These are phyloP conservation scores for Daldinia loculata DNA, from an alignment of 495 filamentous ascomycete genomes.

Conservation along the genomic window DNA sequence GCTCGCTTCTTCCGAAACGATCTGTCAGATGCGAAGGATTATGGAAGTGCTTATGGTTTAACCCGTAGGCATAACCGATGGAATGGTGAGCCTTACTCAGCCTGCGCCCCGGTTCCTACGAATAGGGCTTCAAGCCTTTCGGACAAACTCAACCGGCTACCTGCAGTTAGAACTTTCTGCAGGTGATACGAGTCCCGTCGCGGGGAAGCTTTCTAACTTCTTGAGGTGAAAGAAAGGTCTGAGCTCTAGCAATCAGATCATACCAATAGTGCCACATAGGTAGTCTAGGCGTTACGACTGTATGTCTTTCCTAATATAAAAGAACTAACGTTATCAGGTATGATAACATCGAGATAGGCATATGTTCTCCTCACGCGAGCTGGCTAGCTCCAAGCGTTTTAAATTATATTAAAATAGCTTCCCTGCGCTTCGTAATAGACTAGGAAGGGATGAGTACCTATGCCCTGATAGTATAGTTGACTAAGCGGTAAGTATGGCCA, in stretches of 20 bases:
- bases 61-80: not conserved
- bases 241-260: not conserved
- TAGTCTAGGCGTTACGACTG: not conserved
- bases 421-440: not conserved
- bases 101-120: not conserved
- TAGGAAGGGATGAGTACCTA: not conserved
- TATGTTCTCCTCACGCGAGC: not conserved
- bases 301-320: not conserved
- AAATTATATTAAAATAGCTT: not conserved
- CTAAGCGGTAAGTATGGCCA: not conserved
- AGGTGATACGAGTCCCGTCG: not conserved
- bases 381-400: not conserved
- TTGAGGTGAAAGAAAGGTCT: not conserved
- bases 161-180: not conserved
- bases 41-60: not conserved
- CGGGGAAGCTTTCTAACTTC: not conserved
- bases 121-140: not conserved
- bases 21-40: not conserved
- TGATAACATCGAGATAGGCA: not conserved
- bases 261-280: not conserved
- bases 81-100: slow-evolving; percentile 17
- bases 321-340: not conserved
- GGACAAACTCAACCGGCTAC: not conserved
- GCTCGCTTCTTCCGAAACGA: not conserved
- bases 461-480: not conserved